phyloP scores from a whole-genome alignment of 805 yeast species.

The Kluyveromyces wickerhamii region DNA sequence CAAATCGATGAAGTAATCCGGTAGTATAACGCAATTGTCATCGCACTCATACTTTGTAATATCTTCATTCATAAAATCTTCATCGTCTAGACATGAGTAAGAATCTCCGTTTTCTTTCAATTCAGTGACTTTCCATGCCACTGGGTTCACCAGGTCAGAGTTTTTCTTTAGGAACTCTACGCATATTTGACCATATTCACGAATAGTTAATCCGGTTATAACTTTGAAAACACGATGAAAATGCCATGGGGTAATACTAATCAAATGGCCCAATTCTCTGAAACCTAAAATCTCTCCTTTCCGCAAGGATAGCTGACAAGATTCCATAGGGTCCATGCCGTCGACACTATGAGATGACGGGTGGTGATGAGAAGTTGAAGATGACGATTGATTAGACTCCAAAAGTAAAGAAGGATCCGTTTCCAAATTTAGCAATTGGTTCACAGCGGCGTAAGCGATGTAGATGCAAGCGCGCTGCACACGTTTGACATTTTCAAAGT shows the following conservation, averaged over 20 bases:
- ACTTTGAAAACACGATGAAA: slow-evolving; percentile 85
- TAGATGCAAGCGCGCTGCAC: slow-evolving; percentile 20
- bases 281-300: slow-evolving; percentile 77
- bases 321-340: slow-evolving; percentile 9
- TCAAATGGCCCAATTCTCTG: slow-evolving; percentile 79
- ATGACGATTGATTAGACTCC: slow-evolving; percentile 2
- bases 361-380: neutral
- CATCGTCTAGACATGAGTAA: slow-evolving; percentile 17
- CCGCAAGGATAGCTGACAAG: slow-evolving; percentile 30
- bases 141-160: slow-evolving; percentile 16
- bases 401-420: slow-evolving; percentile 9
- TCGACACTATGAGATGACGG: neutral
- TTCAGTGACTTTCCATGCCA: slow-evolving; percentile 12
- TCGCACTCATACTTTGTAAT: slow-evolving; percentile 16
- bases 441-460: slow-evolving; percentile 19
- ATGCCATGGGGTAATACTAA: slow-evolving; percentile 85
- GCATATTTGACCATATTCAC: slow-evolving; percentile 81
- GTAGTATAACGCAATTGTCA: slow-evolving; percentile 16
- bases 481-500: slow-evolving; percentile 18
- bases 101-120: slow-evolving; percentile 8
- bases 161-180: slow-evolving; percentile 46
- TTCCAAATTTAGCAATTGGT: slow-evolving; percentile 17
- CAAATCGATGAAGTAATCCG: slow-evolving; percentile 20
- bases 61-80: slow-evolving; percentile 16
- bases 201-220: slow-evolving; percentile 81